Base-by-base conservation (phyloP, 2,329 filamentous ascomycete genomes). In the Fusarium odoratissimum region DNA sequence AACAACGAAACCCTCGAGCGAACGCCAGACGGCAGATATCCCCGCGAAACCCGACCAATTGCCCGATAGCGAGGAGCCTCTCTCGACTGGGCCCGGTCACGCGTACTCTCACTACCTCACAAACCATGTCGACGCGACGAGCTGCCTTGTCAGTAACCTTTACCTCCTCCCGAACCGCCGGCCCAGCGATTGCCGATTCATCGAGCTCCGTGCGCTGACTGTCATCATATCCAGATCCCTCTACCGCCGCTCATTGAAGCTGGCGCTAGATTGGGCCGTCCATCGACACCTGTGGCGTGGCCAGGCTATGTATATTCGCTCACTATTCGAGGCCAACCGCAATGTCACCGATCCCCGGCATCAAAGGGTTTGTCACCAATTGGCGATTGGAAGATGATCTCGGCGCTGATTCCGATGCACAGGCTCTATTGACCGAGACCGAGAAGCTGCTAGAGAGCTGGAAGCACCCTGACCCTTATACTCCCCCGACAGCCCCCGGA, bases 401-500 rank as follows among this genome's bases (percentile, higher is more conserved):
- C 30, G 17, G 8, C n/a, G 37, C 69, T 77, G 46, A 71, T 35
- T 52, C 23, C 40, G 21, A 46, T 30, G 45, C 30, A 37, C 33
- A 99, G 96, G 91, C 90, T 55, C 84, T 99, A 65, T 88, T 98
- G 74, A 90, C 91, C 70, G 95, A 98, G 84, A 95, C 96, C 8
- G 95, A 98, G 83, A 92, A 92, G 76, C 82, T 98, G 66, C 86
- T 99, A 71, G 91, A 96, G 79, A 93, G 92, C 83, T 99, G 95
- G 95, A 98, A 98, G 85, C 96, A 99, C 80, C 96, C 96, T 7
- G 96, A 99, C 82, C 95, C 96, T 37, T 98, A 97, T 82, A 87
- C 90, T 76, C 90, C 92, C 74, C 96, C 96, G 19, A 97, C 94
- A 45, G 95, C 96, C 42, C 96, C 96, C 16, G 96, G 96, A 88